Conservation (phyloP, 129 eudicot genomes). For the Chrysanthemum lavandulifolium region DNA sequence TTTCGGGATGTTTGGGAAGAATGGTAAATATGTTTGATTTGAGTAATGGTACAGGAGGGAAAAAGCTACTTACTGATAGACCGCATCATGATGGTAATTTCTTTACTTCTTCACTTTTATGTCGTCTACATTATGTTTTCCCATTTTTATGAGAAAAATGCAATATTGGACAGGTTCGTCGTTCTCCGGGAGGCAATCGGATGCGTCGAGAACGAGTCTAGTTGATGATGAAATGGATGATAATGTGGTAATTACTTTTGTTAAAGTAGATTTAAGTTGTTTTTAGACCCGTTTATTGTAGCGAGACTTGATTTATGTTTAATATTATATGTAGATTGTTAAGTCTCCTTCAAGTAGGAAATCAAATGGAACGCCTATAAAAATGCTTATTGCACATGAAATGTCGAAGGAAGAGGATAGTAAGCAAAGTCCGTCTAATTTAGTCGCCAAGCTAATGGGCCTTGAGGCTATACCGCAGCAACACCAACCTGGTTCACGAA, state of each 20-base stretch:
- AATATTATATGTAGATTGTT: slow-evolving; percentile 1
- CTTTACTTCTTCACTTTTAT: neutral
- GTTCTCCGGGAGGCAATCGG: slow-evolving; percentile 71
- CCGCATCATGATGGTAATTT: slow-evolving; percentile 15
- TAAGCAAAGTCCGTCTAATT: slow-evolving; percentile 65
- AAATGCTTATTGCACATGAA: slow-evolving; percentile 90
- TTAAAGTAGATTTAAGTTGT: neutral
- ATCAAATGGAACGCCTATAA: slow-evolving; percentile 68
- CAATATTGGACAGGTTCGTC: slow-evolving; percentile 54
- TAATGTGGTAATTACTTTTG: slow-evolving; percentile 49
- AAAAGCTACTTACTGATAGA: slow-evolving; percentile 7
- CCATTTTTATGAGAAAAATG: neutral
- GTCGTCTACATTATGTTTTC: neutral
- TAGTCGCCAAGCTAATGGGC: slow-evolving; percentile 93
- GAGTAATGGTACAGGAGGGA: slow-evolving; percentile 8
- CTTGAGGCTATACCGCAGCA: slow-evolving; percentile 67
- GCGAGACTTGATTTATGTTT: neutral
- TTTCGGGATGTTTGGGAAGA: slow-evolving; percentile 18
- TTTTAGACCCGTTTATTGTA: neutral
- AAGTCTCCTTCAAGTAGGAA: slow-evolving; percentile 48
- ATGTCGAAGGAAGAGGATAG: slow-evolving; percentile 78
- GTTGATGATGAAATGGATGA: slow-evolving; percentile 53
- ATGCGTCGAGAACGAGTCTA: slow-evolving; percentile 48
- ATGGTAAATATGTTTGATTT: slow-evolving; percentile 16
- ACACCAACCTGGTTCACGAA: slow-evolving; percentile 42